Base-by-base conservation (phyloP, 805 yeast species). In the Komagataella mondaviorum region DNA sequence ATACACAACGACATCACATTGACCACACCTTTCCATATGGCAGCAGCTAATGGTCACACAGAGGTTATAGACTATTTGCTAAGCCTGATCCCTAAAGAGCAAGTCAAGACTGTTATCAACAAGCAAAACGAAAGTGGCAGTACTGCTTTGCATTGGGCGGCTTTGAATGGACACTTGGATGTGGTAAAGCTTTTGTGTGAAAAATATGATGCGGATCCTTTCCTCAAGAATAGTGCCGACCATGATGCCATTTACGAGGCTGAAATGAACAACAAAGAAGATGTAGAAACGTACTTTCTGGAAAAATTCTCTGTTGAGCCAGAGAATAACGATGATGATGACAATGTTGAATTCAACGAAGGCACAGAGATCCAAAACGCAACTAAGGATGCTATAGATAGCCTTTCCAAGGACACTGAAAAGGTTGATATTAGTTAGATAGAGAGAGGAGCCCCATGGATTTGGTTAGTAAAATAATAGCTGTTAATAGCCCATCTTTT, bases 91-190 rank as follows among this genome's bases (percentile, higher is more conserved):
- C 59, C 74, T 0, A 64, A 70, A 36, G 68, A 64, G 6, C 74
- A 79, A 7, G 78, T 79, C 14, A 65, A 63, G n/a, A 55, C 57
- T 14, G 65, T 77, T 45, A 73, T 80, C 17, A 75, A 78, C 54
- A 60, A 66, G 17, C 73, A 71, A 51, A 93, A 93, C 63, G 85
- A 79, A 49, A 79, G 85, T 18, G 99, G 98, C 1, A 93, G 93
- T 64, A 90, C 99, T 0, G 85, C 98, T 1, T 72, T 93, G 56
- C 98, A 93, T 64, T 93, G 99, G 99, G 97, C 98, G 0, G 77
- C 95, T 0, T 77, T 81, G 56, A 89, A 87, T 60, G 98, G 97
- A 1, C 89, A 89, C 59, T 65, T 88, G 52, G 81, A 77, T 2
- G 70, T 83, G 6, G 91, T 88, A 18, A 68, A 84, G 63, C 59